These are phyloP conservation scores for Tricladium varicosporioides DNA, from an alignment of 2,329 filamentous ascomycete genomes.

Conservation along the genomic window DNA sequence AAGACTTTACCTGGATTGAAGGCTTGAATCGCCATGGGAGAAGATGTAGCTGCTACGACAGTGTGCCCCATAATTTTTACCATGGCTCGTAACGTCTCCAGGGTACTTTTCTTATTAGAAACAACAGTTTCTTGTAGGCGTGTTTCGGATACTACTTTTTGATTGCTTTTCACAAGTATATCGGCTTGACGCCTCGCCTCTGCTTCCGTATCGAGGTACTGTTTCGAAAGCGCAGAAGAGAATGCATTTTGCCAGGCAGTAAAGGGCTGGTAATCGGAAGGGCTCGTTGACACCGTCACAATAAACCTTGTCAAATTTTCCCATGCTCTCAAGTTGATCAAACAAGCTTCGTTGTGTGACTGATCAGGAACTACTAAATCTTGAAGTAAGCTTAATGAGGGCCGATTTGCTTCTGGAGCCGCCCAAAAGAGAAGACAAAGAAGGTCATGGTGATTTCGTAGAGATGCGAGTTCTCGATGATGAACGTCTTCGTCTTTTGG, in stretches of 20 bases:
- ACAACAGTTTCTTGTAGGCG: constrained; percentile 15
- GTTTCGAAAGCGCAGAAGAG: constrained; percentile 55
- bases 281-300: constrained; percentile 44
- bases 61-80: constrained; percentile 17
- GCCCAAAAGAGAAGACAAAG: constrained; percentile 66
- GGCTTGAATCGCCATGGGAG: constrained; percentile 19
- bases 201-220: constrained; percentile 43
- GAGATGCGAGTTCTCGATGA: constrained; percentile 59
- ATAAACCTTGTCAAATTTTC: constrained; percentile 59
- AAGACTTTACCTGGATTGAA: constrained; percentile 23
- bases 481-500: constrained; percentile 60
- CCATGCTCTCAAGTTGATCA: constrained; percentile 64
- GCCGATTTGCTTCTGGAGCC: constrained; percentile 53
- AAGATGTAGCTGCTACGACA: constrained; percentile 17
- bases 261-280: constrained; percentile 47
- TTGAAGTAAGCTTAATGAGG: constrained; percentile 53
- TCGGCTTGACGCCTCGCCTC: constrained; percentile 26
- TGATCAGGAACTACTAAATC: constrained; percentile 56
- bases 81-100: constrained; percentile 19
- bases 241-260: constrained; percentile 56
- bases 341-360: constrained; percentile 65
- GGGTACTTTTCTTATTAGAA: constrained; percentile 21
- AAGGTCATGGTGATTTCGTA: constrained; percentile 68
- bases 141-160: constrained; percentile 14
- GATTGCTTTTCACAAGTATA: constrained; percentile 1